Evolutionary conservation across 2,329 filamentous ascomycete species (phyloP), one percentile per base, ranked within the genome.

Genomic region (Dendryphion nanum): DNA sequence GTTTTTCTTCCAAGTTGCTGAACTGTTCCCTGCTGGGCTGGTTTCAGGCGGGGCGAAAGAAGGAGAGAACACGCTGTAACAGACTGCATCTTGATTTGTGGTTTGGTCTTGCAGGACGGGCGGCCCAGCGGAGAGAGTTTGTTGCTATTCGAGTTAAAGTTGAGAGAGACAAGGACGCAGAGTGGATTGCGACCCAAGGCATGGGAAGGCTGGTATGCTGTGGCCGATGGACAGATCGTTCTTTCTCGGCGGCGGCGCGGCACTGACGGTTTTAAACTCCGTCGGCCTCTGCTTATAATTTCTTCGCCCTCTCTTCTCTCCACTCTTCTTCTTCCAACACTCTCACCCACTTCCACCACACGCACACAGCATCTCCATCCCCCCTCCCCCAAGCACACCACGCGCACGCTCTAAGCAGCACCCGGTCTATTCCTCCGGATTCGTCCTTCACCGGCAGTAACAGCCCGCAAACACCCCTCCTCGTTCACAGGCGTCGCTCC

Each of bases 401-500:
- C 37, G 20, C 17, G 18, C 30, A 17, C 15, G 24, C 18, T 13
- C 32, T 35, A 18, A 32, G 18, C 41, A 14, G 23, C 29, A 16
- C 15, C 23, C 23, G 10, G 23, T n/a, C n/a, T n/a, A n/a, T n/a
- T n/a, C n/a, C n/a, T n/a, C n/a, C n/a, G n/a, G n/a, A n/a, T n/a
- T n/a, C n/a, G n/a, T 30, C 35, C 21, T 12, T 28, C 35, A 24
- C 18, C 23, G 29, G 29, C 10, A 6, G 4, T 29, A 15, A 26
- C 32, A 6, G 18, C 37, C 38, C 37, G 23, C 40, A 37, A 30
- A 29, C 29, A n/a, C 17, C 37, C 16, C 29, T 31, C 28, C 31
- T 29, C 31, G 47, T 42, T 8, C 12, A 13, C 8, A 26, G 10
- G 29, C 29, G 29, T 55, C 55, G 57, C 56, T 37, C 14, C 48